Evolutionary conservation across 2,329 filamentous ascomycete genomes (phyloP).

Genomic region (Fusarium sp.): DNA sequence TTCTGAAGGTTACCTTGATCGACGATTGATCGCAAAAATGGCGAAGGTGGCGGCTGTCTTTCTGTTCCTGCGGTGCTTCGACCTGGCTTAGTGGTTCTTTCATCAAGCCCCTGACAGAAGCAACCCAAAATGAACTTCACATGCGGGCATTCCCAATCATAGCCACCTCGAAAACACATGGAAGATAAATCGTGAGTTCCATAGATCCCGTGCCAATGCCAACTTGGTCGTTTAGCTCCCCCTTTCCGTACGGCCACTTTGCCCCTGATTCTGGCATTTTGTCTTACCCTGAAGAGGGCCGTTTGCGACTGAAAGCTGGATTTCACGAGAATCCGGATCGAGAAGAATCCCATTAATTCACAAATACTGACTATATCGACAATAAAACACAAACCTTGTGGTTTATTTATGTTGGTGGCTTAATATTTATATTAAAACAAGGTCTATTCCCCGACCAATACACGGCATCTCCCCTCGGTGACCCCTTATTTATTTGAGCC

Average conservation of each 20-base stretch:
- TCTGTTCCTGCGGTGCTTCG: background rate
- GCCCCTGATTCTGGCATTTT: background rate
- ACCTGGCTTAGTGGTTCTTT: background rate
- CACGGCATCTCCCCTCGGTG: background rate
- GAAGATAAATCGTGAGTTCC: background rate
- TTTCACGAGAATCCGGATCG: background rate
- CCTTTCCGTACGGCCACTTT: background rate
- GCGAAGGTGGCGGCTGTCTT: background rate
- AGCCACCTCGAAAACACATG: background rate
- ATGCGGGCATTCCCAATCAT: background rate
- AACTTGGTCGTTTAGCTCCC: background rate
- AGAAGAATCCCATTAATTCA: background rate
- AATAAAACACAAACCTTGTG: background rate
- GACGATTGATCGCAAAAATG: background rate
- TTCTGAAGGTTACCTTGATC: background rate
- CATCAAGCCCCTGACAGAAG: background rate
- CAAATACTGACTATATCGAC: background rate
- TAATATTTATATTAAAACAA: background rate
- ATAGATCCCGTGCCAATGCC: background rate
- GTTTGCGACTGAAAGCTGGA: background rate
- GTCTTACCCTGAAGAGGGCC: background rate
- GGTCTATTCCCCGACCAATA: background rate
- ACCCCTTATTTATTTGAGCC: background rate
- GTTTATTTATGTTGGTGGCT: background rate
- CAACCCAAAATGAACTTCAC: background rate